Base-by-base conservation (phyloP, 352 stramenopile species). In the Phytopythium montanum region DNA sequence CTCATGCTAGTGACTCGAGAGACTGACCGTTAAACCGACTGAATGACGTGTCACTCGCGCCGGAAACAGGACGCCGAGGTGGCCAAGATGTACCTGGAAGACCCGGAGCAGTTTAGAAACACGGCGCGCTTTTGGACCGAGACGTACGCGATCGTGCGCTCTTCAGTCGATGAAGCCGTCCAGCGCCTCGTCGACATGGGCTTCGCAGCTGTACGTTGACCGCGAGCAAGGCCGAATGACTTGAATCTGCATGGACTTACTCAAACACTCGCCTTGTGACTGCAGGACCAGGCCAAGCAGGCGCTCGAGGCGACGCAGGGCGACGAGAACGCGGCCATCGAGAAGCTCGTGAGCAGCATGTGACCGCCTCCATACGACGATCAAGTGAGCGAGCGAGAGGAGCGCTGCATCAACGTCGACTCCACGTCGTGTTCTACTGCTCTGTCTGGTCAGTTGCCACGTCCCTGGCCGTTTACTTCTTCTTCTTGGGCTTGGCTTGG, bases 41-140 rank as follows among this genome's bases (percentile, higher is more conserved):
- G n/a, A n/a, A n/a, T 56, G n/a, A 56, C 33, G 31, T 3, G 3
- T 29, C 21, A 19, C 41, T 50, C 33, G 8, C 10, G 7, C 23
- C 36, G 8, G 10, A n/a, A 21, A 33, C n/a, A 98, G 69, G 95
- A 99, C 72, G 95, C 95, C 4, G 87, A 98, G 69, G 95, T 98
- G 42, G 95, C 95, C 31, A 92, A 94, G 56, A 99, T 99, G 95
- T 99, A 98, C 69, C 79, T 97, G 56, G 70, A 94, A 14, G 86
- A 98, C 68, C 83, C 86, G 53, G 72, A 85, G 39, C 87, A 96
- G 64, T 99, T 98, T 72, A 82, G 92, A 39, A 90, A 86, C 58
- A 99, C 93, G 60, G 96, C 95, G 26, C 95, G 92, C 57, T 98
- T 98, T 61, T 99, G 96, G 96, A 98, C 94, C 23, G 88, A 98